Conservation (phyloP, 768 basidiomycete genomes). For the Lactarius deliciosus region DNA sequence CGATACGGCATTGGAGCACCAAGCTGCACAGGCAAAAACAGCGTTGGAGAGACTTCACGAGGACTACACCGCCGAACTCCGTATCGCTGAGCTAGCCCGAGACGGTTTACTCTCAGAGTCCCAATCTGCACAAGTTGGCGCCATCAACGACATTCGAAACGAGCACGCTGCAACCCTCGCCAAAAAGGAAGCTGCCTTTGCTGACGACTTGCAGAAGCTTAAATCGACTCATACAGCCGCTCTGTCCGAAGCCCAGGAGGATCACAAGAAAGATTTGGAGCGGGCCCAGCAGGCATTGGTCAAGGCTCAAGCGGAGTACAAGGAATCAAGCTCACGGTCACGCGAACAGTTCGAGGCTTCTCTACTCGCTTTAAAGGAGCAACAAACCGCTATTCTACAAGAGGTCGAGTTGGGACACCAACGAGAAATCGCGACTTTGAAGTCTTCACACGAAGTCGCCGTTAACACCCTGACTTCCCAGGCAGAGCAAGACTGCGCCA, state of each 20-base stretch:
- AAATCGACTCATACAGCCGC: constrained; percentile 63
- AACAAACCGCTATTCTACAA: constrained; percentile 53
- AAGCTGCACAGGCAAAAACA: constrained; percentile 58
- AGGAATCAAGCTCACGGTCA: constrained; percentile 39
- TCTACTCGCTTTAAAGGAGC: constrained; percentile 49
- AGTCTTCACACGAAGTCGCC: constrained; percentile 46
- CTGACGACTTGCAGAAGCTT: constrained; percentile 63
- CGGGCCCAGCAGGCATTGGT: constrained; percentile 45
- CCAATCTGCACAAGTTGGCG: constrained; percentile 60
- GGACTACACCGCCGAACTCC: constrained; percentile 72
- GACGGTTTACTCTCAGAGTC: constrained; percentile 76
- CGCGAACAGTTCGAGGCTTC: constrained; percentile 51
- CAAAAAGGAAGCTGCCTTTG: constrained; percentile 63
- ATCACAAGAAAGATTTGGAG: constrained; percentile 53
- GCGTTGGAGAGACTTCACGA: constrained; percentile 69
- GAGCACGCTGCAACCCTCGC: constrained; percentile 67
- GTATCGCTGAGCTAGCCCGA: constrained; percentile 71
- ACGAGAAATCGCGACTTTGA: constrained; percentile 51
- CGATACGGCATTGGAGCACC: constrained; percentile 58
- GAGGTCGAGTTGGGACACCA: constrained; percentile 58
- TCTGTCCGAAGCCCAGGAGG: constrained; percentile 53
- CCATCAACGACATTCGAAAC: constrained; percentile 66
- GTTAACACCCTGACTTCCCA: constrained; percentile 36
- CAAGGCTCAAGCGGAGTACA: constrained; percentile 46
- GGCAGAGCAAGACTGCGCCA: constrained; percentile 40